These are phyloP conservation scores for Amphicarpaea edgeworthii DNA, from an alignment of 306 rosid species.

Conservation along the genomic window DNA sequence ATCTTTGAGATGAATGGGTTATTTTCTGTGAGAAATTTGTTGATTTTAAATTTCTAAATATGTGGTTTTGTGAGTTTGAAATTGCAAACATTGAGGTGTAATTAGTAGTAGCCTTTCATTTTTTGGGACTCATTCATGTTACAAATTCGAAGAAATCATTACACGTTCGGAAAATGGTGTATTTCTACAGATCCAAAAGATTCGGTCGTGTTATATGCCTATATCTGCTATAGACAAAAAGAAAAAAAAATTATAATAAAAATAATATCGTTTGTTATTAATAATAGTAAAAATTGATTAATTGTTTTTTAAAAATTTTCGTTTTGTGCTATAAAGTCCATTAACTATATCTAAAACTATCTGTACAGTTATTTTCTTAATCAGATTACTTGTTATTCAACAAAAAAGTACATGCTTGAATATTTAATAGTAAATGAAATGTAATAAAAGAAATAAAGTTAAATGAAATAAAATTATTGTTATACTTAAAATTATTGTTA, in stretches of 20 bases:
- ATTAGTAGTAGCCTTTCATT: too few species aligned
- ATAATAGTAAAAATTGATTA: not conserved
- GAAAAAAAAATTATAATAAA: not conserved
- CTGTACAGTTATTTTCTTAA: not conserved
- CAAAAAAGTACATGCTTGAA: too few species aligned
- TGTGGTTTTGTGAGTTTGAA: too few species aligned
- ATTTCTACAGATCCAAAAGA: not conserved
- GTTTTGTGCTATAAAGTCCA: not conserved
- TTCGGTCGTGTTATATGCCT: not conserved
- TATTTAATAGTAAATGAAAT: not conserved
- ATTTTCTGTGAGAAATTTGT: too few species aligned
- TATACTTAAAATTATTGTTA: too few species aligned
- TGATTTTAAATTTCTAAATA: too few species aligned
- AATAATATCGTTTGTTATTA: not conserved
- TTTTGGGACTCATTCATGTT: too few species aligned
- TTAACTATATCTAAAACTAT: not conserved
- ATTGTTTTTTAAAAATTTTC: not conserved
- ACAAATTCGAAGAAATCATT: too few species aligned
- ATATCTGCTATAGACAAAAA: not conserved
- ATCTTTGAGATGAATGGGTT: too few species aligned
- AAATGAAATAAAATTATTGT: not conserved
- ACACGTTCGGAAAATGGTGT: too few species aligned
- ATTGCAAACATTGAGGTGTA: too few species aligned
- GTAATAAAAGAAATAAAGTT: too few species aligned
- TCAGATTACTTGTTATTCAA: not conserved